Evolutionary conservation across 2,329 filamentous ascomycete species (phyloP), one percentile per base, ranked within the genome.

Genomic region (Paramyrothecium sp.): DNA sequence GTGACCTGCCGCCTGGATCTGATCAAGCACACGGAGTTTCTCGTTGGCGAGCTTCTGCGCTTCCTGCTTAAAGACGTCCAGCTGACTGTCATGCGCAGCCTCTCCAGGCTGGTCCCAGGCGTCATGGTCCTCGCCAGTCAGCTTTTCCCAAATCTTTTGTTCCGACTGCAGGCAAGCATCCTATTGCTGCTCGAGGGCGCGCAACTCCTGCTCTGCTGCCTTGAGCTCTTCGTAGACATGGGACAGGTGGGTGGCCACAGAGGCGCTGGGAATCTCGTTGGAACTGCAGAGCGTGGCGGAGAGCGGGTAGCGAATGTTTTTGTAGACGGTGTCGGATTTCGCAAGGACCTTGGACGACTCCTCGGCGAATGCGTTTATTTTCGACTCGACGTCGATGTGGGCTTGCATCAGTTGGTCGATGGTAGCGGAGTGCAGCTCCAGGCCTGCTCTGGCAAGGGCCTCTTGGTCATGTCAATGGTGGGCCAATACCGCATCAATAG

Each of bases 261-360:
- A 70, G 0, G 66, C 67, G n/a, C 55, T 55, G 1, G 69, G 61
- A 10, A 64, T 54, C 1, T 54, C 59, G 17, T 62, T 54, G 1
- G 65, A 63, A 38, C 67, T 62, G 19, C 72, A 75, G 3, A 72
- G 55, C 0, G 73, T 75, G 1, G 63, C 66, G 1, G 66, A 65
- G 1, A 75, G 57, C 1, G 72, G 72, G n/a, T 64, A 66, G 0
- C 62, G 54, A 7, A 75, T 66, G 56, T 73, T 73, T 26, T 59
- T 56, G 49, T 74, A 74, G 2, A 75, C 55, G 0, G 54, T 38
- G 3, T 66, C 56, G 16, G 63, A 59, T 13, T 61, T 55, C 1
- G 60, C 49, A 3, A 68, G 50, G 1, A 60, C 54, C 0, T 56
- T 51, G 0, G 63, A 51, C 0, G 67, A 65, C 3, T 66, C 55